Base-by-base conservation (phyloP, 257 asterid genomes). In the Sherardia arvensis region DNA sequence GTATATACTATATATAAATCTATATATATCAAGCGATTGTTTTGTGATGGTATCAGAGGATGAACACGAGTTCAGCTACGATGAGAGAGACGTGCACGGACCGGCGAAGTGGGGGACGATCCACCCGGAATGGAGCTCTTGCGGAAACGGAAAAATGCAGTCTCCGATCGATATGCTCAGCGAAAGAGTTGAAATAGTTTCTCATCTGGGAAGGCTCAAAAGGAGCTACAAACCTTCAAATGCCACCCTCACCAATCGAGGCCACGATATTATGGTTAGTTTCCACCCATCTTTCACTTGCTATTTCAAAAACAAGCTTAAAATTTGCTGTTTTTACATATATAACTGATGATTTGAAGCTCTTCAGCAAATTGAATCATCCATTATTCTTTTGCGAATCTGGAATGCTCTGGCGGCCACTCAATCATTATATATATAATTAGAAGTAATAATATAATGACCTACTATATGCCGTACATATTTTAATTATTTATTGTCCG, bases 241-340 rank as follows among this genome's bases (percentile, higher is more conserved):
- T 74, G 86, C 97, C 4, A 90, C 96, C 23, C 82, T 87, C 8
- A 51, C 69, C 27, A 87, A 90, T 28, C 72, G 95, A 76, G 95
- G 96, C 64, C 96, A 90, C 66, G 96, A 85, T 56, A 82, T 87
- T 80, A 90, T 85, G 97, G 96, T 90, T 43, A 43, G 51, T 43
- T 1, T 15, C 49, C 15, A 40, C 5, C 0, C 4, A 38, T 1
- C 3, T 3, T n/a, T n/a, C n/a, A n/a, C n/a, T n/a, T n/a, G n/a
- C n/a, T n/a, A n/a, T n/a, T n/a, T n/a, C n/a, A n/a, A n/a, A n/a
- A n/a, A n/a, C n/a, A n/a, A n/a, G n/a, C n/a, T n/a, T n/a, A n/a
- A n/a, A n/a, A n/a, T n/a, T n/a, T n/a, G n/a, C n/a, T n/a, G n/a
- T n/a, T n/a, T n/a, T n/a, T n/a, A n/a, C n/a, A n/a, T n/a, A n/a